Evolutionary conservation across 768 basidiomycete genomes (phyloP).

Genomic region (Amanita rubescens): DNA sequence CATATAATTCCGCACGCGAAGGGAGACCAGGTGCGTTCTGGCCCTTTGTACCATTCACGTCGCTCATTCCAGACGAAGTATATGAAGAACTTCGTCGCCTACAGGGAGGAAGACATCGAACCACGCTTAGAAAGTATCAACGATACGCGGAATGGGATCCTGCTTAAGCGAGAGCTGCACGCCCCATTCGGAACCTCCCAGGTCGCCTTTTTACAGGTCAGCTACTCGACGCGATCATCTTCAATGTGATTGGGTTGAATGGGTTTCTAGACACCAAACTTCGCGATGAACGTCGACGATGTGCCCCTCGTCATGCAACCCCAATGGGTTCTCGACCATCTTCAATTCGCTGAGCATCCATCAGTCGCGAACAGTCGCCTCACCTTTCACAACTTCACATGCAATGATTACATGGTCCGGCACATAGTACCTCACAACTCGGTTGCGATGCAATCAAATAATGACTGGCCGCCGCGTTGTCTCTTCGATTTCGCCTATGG

Average conservation of each 20-base stretch:
- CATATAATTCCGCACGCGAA: slow-evolving; percentile 9
- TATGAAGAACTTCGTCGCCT: slow-evolving; percentile 2
- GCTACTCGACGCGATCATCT: not conserved
- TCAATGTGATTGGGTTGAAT: not conserved
- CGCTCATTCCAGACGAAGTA: slow-evolving; percentile 9
- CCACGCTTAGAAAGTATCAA: slow-evolving; percentile 7
- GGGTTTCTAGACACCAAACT: not conserved
- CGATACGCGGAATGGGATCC: slow-evolving; percentile 8
- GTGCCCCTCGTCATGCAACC: slow-evolving; percentile 12
- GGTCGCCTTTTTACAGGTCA: slow-evolving; percentile 8
- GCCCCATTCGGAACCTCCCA: slow-evolving; percentile 1
- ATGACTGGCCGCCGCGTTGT: slow-evolving; percentile 12
- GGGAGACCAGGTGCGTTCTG: slow-evolving; percentile 6
- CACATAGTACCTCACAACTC: slow-evolving; percentile 13
- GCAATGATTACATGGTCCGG: not conserved
- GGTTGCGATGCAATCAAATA: slow-evolving; percentile 10
- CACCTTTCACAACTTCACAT: slow-evolving; percentile 8
- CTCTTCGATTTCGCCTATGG: slow-evolving; percentile 15
- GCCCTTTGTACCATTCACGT: not conserved
- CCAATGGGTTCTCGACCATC: not conserved
- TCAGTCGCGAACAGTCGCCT: not conserved
- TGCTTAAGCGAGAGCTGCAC: not conserved
- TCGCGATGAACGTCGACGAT: not conserved
- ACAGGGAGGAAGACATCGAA: slow-evolving; percentile 1
- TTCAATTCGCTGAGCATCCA: not conserved